Evolutionary conservation across 371 early-diverging fungal species (phyloP).

Genomic region (Mortierella sp.): DNA sequence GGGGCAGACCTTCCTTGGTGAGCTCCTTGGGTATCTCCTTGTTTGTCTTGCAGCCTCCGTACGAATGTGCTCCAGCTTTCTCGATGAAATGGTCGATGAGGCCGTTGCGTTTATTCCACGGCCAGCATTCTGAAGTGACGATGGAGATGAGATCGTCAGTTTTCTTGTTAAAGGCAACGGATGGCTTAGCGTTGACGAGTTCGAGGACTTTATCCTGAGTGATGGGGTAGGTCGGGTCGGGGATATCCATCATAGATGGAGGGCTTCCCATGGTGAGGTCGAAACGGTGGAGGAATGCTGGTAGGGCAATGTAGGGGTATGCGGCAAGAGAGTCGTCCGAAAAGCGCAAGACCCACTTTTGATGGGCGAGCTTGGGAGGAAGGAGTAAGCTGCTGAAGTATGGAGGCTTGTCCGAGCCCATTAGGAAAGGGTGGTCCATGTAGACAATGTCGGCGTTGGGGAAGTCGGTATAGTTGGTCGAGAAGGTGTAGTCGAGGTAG

Average conservation of each 20-base stretch:
- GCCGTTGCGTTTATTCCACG: constrained; percentile 34
- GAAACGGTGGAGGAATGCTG: constrained; percentile 26
- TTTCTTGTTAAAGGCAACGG: constrained; percentile 19
- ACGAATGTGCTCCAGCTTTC: constrained; percentile 36
- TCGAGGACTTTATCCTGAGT: not conserved
- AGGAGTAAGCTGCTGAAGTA: constrained; percentile 18
- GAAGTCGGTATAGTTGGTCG: constrained; percentile 43
- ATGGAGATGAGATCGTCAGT: constrained; percentile 13
- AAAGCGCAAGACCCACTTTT: constrained; percentile 41
- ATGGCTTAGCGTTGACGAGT: constrained; percentile 11
- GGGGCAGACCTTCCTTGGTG: not conserved
- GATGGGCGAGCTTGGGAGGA: constrained; percentile 36
- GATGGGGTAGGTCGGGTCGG: constrained; percentile 21
- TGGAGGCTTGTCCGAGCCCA: constrained; percentile 17
- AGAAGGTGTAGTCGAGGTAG: constrained; percentile 22
- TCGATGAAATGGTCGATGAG: constrained; percentile 25
- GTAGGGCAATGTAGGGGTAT: constrained; percentile 32
- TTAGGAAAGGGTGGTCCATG: constrained; percentile 20
- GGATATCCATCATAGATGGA: constrained; percentile 22
- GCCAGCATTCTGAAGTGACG: constrained; percentile 30
- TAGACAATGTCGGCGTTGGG: constrained; percentile 38
- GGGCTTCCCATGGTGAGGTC: constrained; percentile 49
- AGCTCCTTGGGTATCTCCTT: constrained; percentile 28
- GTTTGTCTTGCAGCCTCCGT: constrained; percentile 33
- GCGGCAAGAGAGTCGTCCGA: constrained; percentile 26